Percentiles rank a stretch among this genome's conserved stretches.
phyloP scores from a whole-genome alignment of 2,329 filamentous ascomycete species.

The Penicillium sp. region DNA sequence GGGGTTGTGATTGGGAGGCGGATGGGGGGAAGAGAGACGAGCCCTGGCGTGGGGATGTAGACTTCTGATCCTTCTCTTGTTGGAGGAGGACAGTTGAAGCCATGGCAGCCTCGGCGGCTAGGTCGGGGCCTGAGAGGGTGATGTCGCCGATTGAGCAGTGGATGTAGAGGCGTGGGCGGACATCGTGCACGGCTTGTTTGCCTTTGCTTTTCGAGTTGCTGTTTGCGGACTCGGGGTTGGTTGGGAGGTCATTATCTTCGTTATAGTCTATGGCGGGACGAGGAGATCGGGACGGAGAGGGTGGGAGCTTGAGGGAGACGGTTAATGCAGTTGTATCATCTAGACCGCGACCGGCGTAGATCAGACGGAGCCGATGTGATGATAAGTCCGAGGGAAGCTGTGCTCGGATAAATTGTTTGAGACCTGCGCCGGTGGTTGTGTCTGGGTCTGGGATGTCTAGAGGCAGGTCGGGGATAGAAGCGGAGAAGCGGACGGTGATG shows the following conservation, averaged over 20 bases:
- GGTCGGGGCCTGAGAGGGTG: constrained; percentile 60
- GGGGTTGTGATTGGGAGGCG: constrained; percentile 7
- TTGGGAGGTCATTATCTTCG: constrained; percentile 11
- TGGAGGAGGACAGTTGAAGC: constrained; percentile 27
- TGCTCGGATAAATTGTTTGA: constrained; percentile 75
- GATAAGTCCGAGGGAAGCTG: constrained; percentile 59
- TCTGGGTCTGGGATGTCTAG: constrained; percentile 66
- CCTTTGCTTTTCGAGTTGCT: constrained; percentile 50
- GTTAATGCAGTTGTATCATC: constrained; percentile 65
- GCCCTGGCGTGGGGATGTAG: neutral
- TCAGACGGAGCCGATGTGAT: constrained; percentile 72
- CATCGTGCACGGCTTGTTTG: constrained; percentile 55
- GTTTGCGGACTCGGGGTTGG: constrained; percentile 2
- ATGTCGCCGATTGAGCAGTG: constrained; percentile 86
- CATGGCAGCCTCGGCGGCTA: constrained; percentile 58
- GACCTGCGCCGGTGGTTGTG: constrained; percentile 64
- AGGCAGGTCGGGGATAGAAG: constrained; percentile 73
- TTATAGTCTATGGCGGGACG: constrained; percentile 17
- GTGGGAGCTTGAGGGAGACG: constrained; percentile 59
- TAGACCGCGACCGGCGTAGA: constrained; percentile 82
- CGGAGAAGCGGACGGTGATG: constrained; percentile 85
- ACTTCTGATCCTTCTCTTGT: constrained; percentile 9
- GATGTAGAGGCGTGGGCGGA: constrained; percentile 64
- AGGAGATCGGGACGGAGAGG: constrained; percentile 47
- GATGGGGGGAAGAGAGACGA: constrained; percentile 6